Evolutionary conservation across 2,329 filamentous ascomycete genomes (phyloP).

Genomic region (Hirsutella minnesotensis): DNA sequence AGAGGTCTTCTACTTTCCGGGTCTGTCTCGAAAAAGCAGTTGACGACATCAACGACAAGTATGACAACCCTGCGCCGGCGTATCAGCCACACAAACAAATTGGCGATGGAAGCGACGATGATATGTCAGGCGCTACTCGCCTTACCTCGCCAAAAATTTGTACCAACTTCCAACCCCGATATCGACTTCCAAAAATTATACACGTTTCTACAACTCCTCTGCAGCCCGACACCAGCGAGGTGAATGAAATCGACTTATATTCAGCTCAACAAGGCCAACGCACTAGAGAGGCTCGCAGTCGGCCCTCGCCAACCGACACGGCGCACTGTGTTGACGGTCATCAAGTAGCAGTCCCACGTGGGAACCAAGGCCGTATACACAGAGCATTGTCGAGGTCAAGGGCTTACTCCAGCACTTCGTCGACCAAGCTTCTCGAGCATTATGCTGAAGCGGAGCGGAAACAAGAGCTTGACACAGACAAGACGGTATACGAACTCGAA

Average conservation of each 20-base stretch:
- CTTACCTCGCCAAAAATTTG: not conserved
- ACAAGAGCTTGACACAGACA: not conserved
- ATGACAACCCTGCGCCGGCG: constrained; percentile 8
- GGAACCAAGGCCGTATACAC: not conserved
- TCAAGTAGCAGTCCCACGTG: not conserved
- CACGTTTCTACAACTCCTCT: constrained; percentile 3
- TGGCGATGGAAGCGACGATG: not conserved
- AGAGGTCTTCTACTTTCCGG: constrained; percentile 17
- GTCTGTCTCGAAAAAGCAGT: constrained; percentile 17
- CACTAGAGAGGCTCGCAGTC: not conserved
- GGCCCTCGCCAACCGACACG: constrained; percentile 4
- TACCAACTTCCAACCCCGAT: constrained; percentile 8
- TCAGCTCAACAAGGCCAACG: not conserved
- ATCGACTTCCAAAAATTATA: constrained; percentile 7
- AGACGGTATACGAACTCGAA: not conserved
- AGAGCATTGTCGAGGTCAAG: not conserved
- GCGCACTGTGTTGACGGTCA: constrained; percentile 7
- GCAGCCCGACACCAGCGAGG: constrained; percentile 6
- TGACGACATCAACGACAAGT: constrained; percentile 16
- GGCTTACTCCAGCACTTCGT: not conserved
- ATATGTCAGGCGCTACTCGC: not conserved
- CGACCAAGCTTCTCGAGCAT: not conserved
- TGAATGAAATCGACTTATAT: constrained; percentile 3
- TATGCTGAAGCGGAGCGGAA: not conserved
- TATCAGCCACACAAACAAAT: not conserved